Percentiles rank a stretch among this genome's conserved stretches.
Conservation (phyloP, 1,284 basidiomycete species). For the Ganoderma meredithae region DNA sequence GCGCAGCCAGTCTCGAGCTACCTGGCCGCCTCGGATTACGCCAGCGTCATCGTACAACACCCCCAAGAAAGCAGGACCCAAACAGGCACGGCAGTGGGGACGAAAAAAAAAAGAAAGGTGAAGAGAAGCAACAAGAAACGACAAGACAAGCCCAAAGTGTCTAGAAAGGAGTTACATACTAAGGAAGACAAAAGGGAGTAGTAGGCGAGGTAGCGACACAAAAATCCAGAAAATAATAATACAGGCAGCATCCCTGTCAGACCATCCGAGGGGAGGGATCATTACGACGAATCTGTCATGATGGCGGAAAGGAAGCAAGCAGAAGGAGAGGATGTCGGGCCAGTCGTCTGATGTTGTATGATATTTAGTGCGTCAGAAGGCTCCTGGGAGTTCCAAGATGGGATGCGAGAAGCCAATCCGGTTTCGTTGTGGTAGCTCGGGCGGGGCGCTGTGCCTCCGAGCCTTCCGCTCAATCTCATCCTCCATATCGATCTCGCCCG, state of each 20-base stretch:
- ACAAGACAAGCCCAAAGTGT: conserved; percentile 15
- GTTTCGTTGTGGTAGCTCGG: conserved; percentile 44
- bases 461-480: conserved; percentile 44
- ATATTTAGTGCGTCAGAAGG: conserved; percentile 42
- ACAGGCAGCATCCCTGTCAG: conserved; percentile 33
- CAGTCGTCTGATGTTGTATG: conserved; percentile 14
- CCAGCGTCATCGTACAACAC: conserved; percentile 36
- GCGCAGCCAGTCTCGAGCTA: conserved; percentile 29
- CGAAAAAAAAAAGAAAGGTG: conserved; percentile 26
- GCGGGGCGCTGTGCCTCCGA: conserved; percentile 48
- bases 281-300: conserved; percentile 28
- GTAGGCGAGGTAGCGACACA: conserved; percentile 24
- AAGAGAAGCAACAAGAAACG: conserved; percentile 19
- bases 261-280: conserved; percentile 28
- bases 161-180: conserved; percentile 8
- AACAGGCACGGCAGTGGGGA: conserved; percentile 29
- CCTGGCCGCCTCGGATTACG: conserved; percentile 28
- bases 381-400: conserved; percentile 46
- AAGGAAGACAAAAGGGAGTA: conserved; percentile 10
- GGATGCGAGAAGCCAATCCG: conserved; percentile 47
- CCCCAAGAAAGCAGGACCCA: conserved; percentile 22
- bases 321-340: conserved; percentile 16
- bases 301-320: conserved; percentile 9
- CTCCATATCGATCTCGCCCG: conserved; percentile 36
- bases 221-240: conserved; percentile 32